These are phyloP conservation scores for Dioscorea cayenensis DNA, from an alignment of 116 monocot species.

Conservation along the genomic window DNA sequence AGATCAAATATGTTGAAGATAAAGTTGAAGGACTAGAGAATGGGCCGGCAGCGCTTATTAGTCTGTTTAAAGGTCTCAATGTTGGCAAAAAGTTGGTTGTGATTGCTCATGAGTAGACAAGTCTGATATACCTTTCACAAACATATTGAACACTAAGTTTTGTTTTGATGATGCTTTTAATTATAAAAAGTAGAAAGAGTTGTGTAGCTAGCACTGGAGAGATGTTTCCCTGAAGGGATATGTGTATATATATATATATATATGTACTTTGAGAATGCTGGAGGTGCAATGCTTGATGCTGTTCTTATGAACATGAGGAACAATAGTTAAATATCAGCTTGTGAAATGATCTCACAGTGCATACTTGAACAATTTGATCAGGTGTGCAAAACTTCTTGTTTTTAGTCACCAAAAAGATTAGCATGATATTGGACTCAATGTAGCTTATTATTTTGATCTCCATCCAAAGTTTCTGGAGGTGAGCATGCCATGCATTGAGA, in stretches of 20 bases:
- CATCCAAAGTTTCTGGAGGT: no score
- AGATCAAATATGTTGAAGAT: constrained; percentile 48
- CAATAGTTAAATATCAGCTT: constrained; percentile 35
- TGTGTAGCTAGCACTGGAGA: constrained; percentile 46
- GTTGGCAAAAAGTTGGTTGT: constrained; percentile 44
- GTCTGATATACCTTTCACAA: no score
- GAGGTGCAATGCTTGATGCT: constrained; percentile 53
- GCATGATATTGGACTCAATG: constrained; percentile 43
- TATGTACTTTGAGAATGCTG: constrained; percentile 75
- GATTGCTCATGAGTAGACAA: constrained; percentile 17
- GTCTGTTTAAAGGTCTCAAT: constrained; percentile 38
- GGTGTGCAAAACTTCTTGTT: no score
- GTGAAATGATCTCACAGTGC: constrained; percentile 63
- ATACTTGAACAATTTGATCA: no score
- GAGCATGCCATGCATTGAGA: no score
- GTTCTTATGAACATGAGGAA: constrained; percentile 52
- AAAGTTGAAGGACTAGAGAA: constrained; percentile 41
- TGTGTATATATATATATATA: constrained; percentile 79
- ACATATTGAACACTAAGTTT: constrained; percentile 35
- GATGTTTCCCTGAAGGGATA: constrained; percentile 55
- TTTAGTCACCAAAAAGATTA: constrained; percentile 23
- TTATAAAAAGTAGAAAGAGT: constrained; percentile 68
- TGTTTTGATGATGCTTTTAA: constrained; percentile 89
- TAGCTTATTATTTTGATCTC: constrained; percentile 10
- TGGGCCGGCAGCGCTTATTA: constrained; percentile 31